Percentiles rank a stretch among this genome's conserved stretches.
phyloP scores from a whole-genome alignment of 257 asterid species.

The Nyctanthes arbortristis region DNA sequence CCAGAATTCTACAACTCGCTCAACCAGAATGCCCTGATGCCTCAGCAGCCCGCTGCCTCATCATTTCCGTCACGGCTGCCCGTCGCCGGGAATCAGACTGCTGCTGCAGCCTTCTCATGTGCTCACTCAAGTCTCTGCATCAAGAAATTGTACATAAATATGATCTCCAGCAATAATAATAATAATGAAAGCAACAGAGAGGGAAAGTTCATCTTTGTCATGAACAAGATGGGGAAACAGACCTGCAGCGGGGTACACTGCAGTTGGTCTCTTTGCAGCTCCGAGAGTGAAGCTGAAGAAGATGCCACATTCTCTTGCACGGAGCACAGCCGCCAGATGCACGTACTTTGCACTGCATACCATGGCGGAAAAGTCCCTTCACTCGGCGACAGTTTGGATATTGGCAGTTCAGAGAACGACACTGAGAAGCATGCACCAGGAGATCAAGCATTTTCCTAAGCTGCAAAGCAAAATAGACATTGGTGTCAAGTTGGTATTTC shows the following conservation, averaged over 20 bases:
- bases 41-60: conserved; percentile 95
- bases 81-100: conserved; percentile 89
- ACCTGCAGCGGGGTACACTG: conserved; percentile 99
- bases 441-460: conserved; percentile 96
- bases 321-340: conserved; percentile 89
- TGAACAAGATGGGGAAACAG: conserved; percentile 7
- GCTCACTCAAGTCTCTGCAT: conserved; percentile 78
- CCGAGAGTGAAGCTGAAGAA: conserved; percentile 95
- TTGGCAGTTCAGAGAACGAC: conserved; percentile 70
- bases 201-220: neutral
- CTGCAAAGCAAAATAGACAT: conserved; percentile 60
- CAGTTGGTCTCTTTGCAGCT: conserved; percentile 90
- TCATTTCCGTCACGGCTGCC: conserved; percentile 95
- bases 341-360: conserved; percentile 74
- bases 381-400: conserved; percentile 93
- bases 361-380: conserved; percentile 98
- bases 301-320: conserved; percentile 98
- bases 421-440: conserved; percentile 92
- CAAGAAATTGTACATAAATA: neutral
- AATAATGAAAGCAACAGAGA: neutral
- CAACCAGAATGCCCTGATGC: too few relatives aligned
- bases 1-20: too few relatives aligned
- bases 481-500: too few relatives aligned
- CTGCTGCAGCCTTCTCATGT: conserved; percentile 72
- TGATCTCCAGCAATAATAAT: neutral